phyloP scores from a whole-genome alignment of 129 eudicot genomes.

The Centrapalus pauciflorus region DNA sequence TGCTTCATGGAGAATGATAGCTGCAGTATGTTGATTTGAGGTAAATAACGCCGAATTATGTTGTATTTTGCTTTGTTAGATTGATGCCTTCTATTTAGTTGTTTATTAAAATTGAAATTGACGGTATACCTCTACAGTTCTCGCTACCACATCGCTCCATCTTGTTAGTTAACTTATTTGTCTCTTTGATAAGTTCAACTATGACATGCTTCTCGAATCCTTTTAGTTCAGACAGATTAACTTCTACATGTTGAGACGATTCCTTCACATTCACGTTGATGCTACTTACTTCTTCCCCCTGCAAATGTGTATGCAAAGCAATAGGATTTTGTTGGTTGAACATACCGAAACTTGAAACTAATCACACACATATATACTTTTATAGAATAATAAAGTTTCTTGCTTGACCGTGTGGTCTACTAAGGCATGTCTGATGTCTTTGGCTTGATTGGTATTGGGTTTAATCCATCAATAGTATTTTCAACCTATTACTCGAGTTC shows the following conservation, averaged over 20 bases:
- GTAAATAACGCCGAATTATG: neutral
- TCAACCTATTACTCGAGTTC: too few species aligned
- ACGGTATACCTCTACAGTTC: slow-evolving; percentile 50
- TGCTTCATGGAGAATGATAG: slow-evolving; percentile 67
- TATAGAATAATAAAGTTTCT: too few species aligned
- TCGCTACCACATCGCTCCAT: slow-evolving; percentile 15
- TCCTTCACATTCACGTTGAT: slow-evolving; percentile 55
- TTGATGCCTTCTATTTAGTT: neutral
- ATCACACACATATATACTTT: neutral
- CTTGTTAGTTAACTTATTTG: slow-evolving; percentile 24
- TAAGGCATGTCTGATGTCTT: too few species aligned
- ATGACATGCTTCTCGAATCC: slow-evolving; percentile 86
- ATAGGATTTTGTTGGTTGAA: too few species aligned
- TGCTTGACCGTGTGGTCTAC: too few species aligned
- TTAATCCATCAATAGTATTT: too few species aligned
- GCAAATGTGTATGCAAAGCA: neutral
- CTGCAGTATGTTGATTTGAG: slow-evolving; percentile 38
- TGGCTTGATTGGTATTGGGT: too few species aligned
- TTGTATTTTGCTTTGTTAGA: neutral
- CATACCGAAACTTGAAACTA: too few species aligned
- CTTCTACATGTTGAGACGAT: slow-evolving; percentile 64
- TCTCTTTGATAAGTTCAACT: slow-evolving; percentile 68
- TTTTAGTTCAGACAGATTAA: slow-evolving; percentile 60
- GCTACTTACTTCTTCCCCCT: slow-evolving; percentile 79
- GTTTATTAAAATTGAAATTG: neutral